phyloP scores from a whole-genome alignment of 169 alveolate genomes.

The Cryptosporidium sp. region DNA sequence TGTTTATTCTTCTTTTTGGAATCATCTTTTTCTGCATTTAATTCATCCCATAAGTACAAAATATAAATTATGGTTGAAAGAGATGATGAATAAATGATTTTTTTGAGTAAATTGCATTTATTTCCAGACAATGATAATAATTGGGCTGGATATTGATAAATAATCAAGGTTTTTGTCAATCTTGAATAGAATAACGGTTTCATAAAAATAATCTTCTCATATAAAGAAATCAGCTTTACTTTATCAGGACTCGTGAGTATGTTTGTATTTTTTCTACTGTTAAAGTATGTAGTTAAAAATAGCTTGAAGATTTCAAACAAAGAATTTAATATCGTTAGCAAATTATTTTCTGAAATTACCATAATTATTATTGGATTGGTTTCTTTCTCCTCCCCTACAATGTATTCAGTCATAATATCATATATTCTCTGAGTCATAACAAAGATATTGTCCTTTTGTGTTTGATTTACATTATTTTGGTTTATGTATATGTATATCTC shows the following conservation, averaged over 20 bases:
- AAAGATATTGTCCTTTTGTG: conserved; percentile 2
- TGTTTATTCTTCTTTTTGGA: not conserved
- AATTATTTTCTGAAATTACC: conserved; percentile 28
- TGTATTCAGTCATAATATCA: conserved; percentile 4
- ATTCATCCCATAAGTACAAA: conserved; percentile 66
- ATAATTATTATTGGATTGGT: not conserved
- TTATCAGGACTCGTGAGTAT: not conserved
- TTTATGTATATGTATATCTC: conserved; percentile 35
- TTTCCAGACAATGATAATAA: not conserved
- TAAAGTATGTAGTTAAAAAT: conserved; percentile 5
- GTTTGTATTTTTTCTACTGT: not conserved
- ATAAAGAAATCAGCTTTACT: not conserved
- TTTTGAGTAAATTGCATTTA: not conserved
- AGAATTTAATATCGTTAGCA: conserved; percentile 21
- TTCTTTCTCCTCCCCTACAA: not conserved
- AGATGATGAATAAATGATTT: conserved; percentile 23
- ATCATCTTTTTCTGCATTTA: not conserved
- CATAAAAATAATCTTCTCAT: conserved; percentile 26
- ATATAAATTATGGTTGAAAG: conserved; percentile 29
- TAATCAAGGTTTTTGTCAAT: conserved; percentile 32
- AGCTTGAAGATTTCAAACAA: conserved; percentile 38
- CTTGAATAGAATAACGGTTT: conserved; percentile 11
- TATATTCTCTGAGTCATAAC: conserved; percentile 22
- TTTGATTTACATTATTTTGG: conserved; percentile 20
- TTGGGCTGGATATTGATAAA: not conserved